Conservation (phyloP, 495 filamentous ascomycete species). For the Chaetomidium leptoderma region DNA sequence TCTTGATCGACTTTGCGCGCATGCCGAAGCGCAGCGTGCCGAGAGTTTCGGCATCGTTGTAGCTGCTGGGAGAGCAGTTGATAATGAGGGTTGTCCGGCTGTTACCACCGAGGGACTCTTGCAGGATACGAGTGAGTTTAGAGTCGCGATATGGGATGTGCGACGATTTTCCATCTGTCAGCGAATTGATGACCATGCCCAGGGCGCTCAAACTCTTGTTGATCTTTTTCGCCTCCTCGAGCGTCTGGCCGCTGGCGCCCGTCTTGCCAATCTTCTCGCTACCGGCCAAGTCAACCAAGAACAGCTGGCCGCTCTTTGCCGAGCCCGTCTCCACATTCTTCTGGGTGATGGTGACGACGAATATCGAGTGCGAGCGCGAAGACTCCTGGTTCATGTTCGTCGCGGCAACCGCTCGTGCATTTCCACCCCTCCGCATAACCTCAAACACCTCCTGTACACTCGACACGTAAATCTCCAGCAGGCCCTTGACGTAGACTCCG, state of each 20-base stretch:
- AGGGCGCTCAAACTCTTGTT: constrained; percentile 98
- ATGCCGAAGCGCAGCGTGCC: constrained; percentile 94
- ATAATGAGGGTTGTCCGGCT: constrained; percentile 95
- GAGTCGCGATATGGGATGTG: constrained; percentile 97
- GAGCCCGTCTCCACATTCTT: constrained; percentile 98
- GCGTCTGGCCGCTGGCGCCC: constrained; percentile 91
- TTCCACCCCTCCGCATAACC: constrained; percentile 90
- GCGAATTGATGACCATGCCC: constrained; percentile 97
- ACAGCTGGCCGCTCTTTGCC: constrained; percentile 92
- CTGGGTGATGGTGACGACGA: constrained; percentile 93
- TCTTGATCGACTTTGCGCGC: constrained; percentile 97
- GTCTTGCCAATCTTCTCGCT: constrained; percentile 99
- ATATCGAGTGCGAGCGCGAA: constrained; percentile 96
- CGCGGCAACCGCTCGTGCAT: constrained; percentile 85
- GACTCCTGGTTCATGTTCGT: constrained; percentile 99
- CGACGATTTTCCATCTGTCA: constrained; percentile 97
- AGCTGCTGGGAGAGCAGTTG: constrained; percentile 96
- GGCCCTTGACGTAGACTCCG: constrained; percentile 94
- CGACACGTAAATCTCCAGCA: constrained; percentile 92
- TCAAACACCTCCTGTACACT: constrained; percentile 95
- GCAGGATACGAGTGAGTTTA: constrained; percentile 92
- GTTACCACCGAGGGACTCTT: constrained; percentile 95
- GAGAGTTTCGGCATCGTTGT: constrained; percentile 94
- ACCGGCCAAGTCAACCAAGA: constrained; percentile 95
- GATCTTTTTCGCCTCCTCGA: constrained; percentile 99